Conservation (phyloP, 108 stramenopile species). For the Thalassiosira profunda region DNA sequence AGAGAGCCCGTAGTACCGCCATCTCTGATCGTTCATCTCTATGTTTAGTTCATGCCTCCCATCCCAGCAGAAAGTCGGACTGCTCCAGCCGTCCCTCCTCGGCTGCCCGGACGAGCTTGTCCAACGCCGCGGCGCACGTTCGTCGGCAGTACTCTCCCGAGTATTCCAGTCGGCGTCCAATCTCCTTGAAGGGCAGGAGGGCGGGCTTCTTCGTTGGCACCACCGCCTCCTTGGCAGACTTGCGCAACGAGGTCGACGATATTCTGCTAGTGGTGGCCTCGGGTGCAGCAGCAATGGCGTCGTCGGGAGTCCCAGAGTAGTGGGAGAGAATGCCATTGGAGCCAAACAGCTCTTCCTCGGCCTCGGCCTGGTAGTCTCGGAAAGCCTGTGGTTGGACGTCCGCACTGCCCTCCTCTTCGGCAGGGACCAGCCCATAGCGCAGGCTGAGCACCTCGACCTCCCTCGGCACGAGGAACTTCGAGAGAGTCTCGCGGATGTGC, state of each 20-base stretch:
- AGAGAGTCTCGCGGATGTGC: conserved; percentile 60
- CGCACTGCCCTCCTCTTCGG: conserved; percentile 6
- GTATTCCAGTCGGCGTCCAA: conserved; percentile 78
- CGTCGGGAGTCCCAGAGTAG: conserved; percentile 21
- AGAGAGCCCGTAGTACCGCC: no score
- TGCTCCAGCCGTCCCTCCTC: conserved; percentile 74
- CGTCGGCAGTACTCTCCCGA: conserved; percentile 84
- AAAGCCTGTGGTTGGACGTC: conserved; percentile 9
- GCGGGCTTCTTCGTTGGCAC: conserved; percentile 50
- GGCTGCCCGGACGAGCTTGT: conserved; percentile 69
- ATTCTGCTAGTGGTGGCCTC: neutral
- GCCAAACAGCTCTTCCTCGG: conserved; percentile 73
- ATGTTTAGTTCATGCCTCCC: neutral
- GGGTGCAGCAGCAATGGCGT: neutral
- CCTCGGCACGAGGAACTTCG: conserved; percentile 64
- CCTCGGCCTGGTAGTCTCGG: conserved; percentile 69
- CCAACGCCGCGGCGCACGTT: conserved; percentile 62
- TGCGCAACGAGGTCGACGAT: neutral
- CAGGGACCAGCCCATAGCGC: conserved; percentile 71
- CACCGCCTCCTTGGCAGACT: conserved; percentile 31
- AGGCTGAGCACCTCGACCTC: conserved; percentile 84
- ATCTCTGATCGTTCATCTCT: neutral
- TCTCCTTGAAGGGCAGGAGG: conserved; percentile 71
- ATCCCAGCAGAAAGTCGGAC: conserved; percentile 42
- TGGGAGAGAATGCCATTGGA: conserved; percentile 38